A percentile compares a stretch with the other conserved stretches of the same genome.
Evolutionary conservation across 352 stramenopile genomes (phyloP).

Genomic region (Globisporangium spiculum): DNA sequence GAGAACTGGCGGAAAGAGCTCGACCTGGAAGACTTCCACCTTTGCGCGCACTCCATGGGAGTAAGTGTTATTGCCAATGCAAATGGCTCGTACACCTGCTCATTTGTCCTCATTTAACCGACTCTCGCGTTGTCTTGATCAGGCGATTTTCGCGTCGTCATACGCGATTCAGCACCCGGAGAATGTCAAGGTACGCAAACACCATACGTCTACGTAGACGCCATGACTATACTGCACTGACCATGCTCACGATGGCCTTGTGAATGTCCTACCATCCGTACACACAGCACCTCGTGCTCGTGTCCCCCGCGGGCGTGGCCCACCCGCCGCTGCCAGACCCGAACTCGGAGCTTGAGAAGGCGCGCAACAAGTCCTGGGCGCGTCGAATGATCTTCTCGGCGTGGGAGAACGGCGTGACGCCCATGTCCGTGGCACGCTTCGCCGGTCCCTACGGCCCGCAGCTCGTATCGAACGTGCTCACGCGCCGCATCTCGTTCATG

Average conservation of each 20-base stretch:
- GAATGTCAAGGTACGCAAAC: slow-evolving; percentile 47
- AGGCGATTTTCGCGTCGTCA: slow-evolving; percentile 83
- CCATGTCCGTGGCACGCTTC: slow-evolving; percentile 70
- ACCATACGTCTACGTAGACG: not conserved
- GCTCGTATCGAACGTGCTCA: slow-evolving; percentile 67
- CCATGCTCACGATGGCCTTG: not conserved
- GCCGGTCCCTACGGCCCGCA: slow-evolving; percentile 75
- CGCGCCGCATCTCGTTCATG: slow-evolving; percentile 75
- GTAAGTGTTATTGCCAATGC: slow-evolving; percentile 26
- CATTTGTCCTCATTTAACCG: not conserved
- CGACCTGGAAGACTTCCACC: slow-evolving; percentile 58
- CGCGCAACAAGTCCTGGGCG: slow-evolving; percentile 47
- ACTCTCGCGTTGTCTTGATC: not conserved
- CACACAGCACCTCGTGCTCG: slow-evolving; percentile 69
- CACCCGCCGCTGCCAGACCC: slow-evolving; percentile 46
- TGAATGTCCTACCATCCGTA: not conserved
- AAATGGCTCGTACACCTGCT: not conserved
- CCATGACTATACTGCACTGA: not conserved
- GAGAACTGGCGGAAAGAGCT: slow-evolving; percentile 81
- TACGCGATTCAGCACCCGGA: slow-evolving; percentile 65
- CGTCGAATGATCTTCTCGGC: slow-evolving; percentile 44
- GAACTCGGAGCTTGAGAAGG: slow-evolving; percentile 32
- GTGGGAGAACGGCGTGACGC: slow-evolving; percentile 70
- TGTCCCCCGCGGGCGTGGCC: slow-evolving; percentile 68
- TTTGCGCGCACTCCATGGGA: slow-evolving; percentile 83